phyloP scores from a whole-genome alignment of 2,329 filamentous ascomycete genomes.

The Colletotrichum zoysiae region DNA sequence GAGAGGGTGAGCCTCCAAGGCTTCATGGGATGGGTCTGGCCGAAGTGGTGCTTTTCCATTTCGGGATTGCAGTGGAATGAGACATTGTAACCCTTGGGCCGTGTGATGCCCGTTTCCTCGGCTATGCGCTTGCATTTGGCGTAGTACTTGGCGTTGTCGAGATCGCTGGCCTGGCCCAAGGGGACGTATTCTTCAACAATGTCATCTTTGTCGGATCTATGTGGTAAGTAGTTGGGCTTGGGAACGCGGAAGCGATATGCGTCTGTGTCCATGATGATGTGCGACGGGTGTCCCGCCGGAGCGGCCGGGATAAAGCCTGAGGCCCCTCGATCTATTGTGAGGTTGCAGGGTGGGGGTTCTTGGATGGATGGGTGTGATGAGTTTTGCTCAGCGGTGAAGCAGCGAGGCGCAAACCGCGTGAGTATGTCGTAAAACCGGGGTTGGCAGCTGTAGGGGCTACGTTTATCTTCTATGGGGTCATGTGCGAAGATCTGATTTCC shows the following conservation, averaged over 20 bases:
- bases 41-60: slow-evolving; percentile 97
- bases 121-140: slow-evolving; percentile 69
- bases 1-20: slow-evolving; percentile 96
- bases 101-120: slow-evolving; percentile 76
- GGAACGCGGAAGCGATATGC: slow-evolving; percentile 66
- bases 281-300: slow-evolving; percentile 32
- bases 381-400: slow-evolving; percentile 2
- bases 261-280: slow-evolving; percentile 28
- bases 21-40: slow-evolving; percentile 98
- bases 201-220: slow-evolving; percentile 63
- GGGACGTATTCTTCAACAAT: slow-evolving; percentile 67
- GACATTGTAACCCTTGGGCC: slow-evolving; percentile 88
- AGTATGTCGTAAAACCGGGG: background rate
- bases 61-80: slow-evolving; percentile 96
- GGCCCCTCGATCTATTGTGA: slow-evolving; percentile 14
- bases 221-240: slow-evolving; percentile 71
- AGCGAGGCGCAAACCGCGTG: background rate
- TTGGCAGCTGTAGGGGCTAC: background rate
- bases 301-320: slow-evolving; percentile 21
- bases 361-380: slow-evolving; percentile 10
- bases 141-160: slow-evolving; percentile 68
- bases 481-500: background rate
- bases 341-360: slow-evolving; percentile 4
- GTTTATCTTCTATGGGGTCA: background rate
- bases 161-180: slow-evolving; percentile 63